Percentiles rank a stretch among this genome's conserved stretches.
phyloP scores from a whole-genome alignment of 345 rosid genomes.

The Populus ilicifolia region DNA sequence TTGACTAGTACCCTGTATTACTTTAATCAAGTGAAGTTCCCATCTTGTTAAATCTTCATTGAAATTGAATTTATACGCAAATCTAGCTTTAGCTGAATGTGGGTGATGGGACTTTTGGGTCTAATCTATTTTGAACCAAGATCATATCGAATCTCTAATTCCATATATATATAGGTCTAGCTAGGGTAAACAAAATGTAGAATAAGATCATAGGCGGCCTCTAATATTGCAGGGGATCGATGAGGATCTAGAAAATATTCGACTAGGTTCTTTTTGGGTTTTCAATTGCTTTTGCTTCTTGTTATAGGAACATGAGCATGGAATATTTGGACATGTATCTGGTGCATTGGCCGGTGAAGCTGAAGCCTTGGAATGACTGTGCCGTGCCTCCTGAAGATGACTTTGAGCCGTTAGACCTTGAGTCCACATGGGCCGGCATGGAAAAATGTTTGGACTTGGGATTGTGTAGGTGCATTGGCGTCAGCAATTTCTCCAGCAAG shows the following conservation, averaged over 20 bases:
- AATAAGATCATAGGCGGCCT: too few relatives aligned
- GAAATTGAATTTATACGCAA: neutral
- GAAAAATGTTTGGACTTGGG: slow-evolving; percentile 74
- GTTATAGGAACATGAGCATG: slow-evolving; percentile 55
- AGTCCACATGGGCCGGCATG: slow-evolving; percentile 81
- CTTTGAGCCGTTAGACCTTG: slow-evolving; percentile 56
- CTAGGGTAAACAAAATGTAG: too few relatives aligned
- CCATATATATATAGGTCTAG: too few relatives aligned
- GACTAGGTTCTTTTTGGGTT: neutral
- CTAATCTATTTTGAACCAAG: neutral
- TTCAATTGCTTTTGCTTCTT: neutral
- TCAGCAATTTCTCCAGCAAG: slow-evolving; percentile 79
- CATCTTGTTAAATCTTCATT: neutral
- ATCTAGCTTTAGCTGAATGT: neutral
- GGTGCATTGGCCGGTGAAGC: slow-evolving; percentile 93
- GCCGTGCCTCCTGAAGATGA: slow-evolving; percentile 68
- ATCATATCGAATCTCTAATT: neutral
- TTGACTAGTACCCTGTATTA: neutral
- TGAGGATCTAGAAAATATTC: slow-evolving; percentile 7
- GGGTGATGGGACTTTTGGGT: neutral
- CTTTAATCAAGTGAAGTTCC: neutral
- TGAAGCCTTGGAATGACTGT: slow-evolving; percentile 54
- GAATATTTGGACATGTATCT: slow-evolving; percentile 77
- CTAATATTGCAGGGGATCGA: neutral
- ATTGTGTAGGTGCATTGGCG: slow-evolving; percentile 66